Percentiles rank a stretch among this genome's conserved stretches.
Conservation (phyloP, 805 yeast genomes). For the Starmera caribaea region DNA sequence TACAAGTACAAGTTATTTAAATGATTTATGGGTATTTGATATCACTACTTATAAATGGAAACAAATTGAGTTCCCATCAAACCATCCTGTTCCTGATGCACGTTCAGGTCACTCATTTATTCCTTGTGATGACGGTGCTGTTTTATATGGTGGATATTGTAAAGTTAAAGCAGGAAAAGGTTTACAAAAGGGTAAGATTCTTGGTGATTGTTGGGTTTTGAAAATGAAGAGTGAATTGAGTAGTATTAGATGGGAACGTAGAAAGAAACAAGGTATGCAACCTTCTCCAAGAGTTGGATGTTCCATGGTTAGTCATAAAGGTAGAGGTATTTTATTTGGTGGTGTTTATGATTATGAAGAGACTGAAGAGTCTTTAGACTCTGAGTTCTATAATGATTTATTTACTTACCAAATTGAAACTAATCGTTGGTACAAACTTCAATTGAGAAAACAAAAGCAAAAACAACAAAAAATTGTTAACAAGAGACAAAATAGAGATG, state of each 20-base stretch:
- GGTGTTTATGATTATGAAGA: constrained; percentile 95
- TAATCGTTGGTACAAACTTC: constrained; percentile 79
- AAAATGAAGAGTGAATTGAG: constrained; percentile 76
- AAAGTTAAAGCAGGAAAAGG: constrained; percentile 88
- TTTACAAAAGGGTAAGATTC: constrained; percentile 81
- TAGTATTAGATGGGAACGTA: constrained; percentile 78
- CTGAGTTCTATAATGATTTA: constrained; percentile 72
- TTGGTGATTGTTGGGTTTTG: constrained; percentile 77
- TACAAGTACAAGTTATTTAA: constrained; percentile 67
- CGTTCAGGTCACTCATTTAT: constrained; percentile 89
- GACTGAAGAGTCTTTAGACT: constrained; percentile 84
- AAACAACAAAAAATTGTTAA: constrained; percentile 34
- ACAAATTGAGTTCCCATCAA: constrained; percentile 78
- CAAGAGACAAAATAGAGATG: constrained; percentile 32
- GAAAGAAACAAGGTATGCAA: constrained; percentile 80
- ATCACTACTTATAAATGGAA: constrained; percentile 84
- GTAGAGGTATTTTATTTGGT: constrained; percentile 88
- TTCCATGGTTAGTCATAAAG: constrained; percentile 79
- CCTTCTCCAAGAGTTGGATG: constrained; percentile 96
- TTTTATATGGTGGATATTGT: constrained; percentile 88
- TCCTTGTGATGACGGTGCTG: constrained; percentile 72
- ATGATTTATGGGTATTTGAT: constrained; percentile 90
- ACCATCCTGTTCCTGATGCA: constrained; percentile 77
- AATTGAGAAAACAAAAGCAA: constrained; percentile 53
- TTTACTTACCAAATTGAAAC: constrained; percentile 76